phyloP scores from a whole-genome alignment of 1,284 basidiomycete genomes.

The Cryptococcus maquisensis region DNA sequence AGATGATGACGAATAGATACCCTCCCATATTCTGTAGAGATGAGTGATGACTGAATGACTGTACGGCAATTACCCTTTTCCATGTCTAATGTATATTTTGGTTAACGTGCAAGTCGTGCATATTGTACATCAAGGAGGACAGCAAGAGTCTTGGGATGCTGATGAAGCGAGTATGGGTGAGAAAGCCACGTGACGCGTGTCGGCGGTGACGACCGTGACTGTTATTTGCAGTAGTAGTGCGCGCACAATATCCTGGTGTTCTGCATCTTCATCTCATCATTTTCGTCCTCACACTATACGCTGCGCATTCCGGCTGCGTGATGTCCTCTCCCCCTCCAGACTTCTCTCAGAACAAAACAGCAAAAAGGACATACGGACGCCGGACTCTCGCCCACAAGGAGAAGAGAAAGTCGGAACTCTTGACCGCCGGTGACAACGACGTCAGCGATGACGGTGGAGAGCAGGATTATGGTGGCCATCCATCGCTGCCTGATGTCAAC shows the following conservation, averaged over 20 bases:
- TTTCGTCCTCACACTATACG: too few species aligned
- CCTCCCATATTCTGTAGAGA: background rate
- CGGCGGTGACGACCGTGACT: too few species aligned
- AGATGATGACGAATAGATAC: constrained; percentile 17
- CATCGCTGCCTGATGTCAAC: background rate
- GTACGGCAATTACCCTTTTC: background rate
- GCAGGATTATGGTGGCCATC: background rate
- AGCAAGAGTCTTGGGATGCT: too few species aligned
- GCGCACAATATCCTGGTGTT: too few species aligned
- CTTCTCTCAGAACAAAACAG: background rate
- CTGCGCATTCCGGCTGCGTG: too few species aligned
- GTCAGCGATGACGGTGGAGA: background rate
- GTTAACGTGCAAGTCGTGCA: background rate
- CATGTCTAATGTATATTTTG: background rate
- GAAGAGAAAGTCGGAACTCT: constrained; percentile 11
- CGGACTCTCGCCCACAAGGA: constrained; percentile 8
- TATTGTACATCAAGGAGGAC: too few species aligned
- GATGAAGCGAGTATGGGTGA: too few species aligned
- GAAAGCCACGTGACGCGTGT: too few species aligned
- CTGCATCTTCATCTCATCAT: too few species aligned
- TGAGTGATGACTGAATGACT: background rate
- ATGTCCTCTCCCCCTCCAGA: too few species aligned
- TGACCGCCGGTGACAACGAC: constrained; percentile 1
- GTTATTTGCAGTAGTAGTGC: too few species aligned
- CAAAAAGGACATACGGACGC: constrained; percentile 12